phyloP scores from a whole-genome alignment of 805 yeast species.

The Candida multigemmis region DNA sequence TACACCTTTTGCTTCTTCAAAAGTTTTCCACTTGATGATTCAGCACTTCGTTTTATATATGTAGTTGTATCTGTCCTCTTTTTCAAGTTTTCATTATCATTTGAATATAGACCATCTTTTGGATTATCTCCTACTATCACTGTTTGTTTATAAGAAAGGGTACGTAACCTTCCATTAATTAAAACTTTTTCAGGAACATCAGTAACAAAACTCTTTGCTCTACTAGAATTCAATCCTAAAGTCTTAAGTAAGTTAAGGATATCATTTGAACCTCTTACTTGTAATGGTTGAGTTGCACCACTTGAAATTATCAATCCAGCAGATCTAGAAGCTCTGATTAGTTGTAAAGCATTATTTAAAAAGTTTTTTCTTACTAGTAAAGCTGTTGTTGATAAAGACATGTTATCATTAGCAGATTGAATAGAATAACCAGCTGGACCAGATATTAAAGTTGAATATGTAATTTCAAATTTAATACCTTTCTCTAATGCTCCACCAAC shows the following conservation, averaged over 20 bases:
- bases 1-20: slow-evolving; percentile 4
- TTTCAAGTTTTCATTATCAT: slow-evolving; percentile 8
- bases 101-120: slow-evolving; percentile 17
- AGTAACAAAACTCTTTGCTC: slow-evolving; percentile 51
- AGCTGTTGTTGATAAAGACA: slow-evolving; percentile 10
- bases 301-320: slow-evolving; percentile 74
- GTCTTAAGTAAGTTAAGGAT: slow-evolving; percentile 54
- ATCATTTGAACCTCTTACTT: slow-evolving; percentile 61
- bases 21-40: slow-evolving; percentile 14
- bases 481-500: slow-evolving; percentile 75
- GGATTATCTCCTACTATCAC: slow-evolving; percentile 37
- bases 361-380: slow-evolving; percentile 47
- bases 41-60: slow-evolving; percentile 14
- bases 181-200: slow-evolving; percentile 57
- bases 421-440: slow-evolving; percentile 20
- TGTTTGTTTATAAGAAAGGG: slow-evolving; percentile 71
- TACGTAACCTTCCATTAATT: slow-evolving; percentile 65
- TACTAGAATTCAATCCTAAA: slow-evolving; percentile 60
- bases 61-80: slow-evolving; percentile 7
- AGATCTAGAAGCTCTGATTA: slow-evolving; percentile 72
- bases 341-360: slow-evolving; percentile 62
- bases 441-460: slow-evolving; percentile 49
- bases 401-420: slow-evolving; percentile 8
- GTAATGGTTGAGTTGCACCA: slow-evolving; percentile 54
- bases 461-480: slow-evolving; percentile 76